Base-by-base conservation (phyloP, 306 rosid genomes). In the Lablab purpureus region DNA sequence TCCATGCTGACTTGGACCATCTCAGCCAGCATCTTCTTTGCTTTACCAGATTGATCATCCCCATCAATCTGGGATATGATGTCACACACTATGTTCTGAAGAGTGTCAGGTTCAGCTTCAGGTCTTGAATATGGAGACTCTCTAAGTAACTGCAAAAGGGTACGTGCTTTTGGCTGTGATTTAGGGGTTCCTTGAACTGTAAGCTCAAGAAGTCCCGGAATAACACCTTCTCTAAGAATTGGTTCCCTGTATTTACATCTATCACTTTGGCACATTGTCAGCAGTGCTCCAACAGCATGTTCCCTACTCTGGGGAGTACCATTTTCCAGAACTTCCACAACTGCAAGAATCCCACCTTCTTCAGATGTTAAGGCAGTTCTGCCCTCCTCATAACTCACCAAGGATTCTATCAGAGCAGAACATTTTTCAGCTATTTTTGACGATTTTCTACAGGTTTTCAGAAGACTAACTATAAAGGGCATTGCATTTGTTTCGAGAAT, bases 1-100 rank as follows among this genome's bases (percentile, higher is more conserved):
- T 94, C 97, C 98, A 94, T 94, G 72, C 98, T 94, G 17, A 94
- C 97, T 86, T 94, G 97, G 52, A 94, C 97, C 97, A 91, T 94
- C 86, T 94, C 97, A 10, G 97, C 91, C 11, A 94, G 79, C 92
- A 92, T 92, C 85, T 94, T 94, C 92, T 89, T 92, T 4, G 97
- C 97, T 71, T 92, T 94, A 49, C 86, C 78, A 5, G 85, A 80
- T 74, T 94, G 97, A 12, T 94, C 97, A 41, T 89, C 94, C 18
- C 91, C 93, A 67, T 94, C 97, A 40, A 94, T 92, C 82, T 85
- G 94, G 0, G 94, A 91, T 74, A 94, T 92, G 17, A 94, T 92
- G 83, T 89, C 88, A 80, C 90, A 89, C 0, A 94, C 94, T 17
- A 94, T 90, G 52, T 94, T 92, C 88, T 94, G 97, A 5, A 94